A percentile compares a stretch with the other conserved stretches of the same genome.
phyloP scores from a whole-genome alignment of 2,329 filamentous ascomycete genomes.

The Paraphaeosphaeria minitans region DNA sequence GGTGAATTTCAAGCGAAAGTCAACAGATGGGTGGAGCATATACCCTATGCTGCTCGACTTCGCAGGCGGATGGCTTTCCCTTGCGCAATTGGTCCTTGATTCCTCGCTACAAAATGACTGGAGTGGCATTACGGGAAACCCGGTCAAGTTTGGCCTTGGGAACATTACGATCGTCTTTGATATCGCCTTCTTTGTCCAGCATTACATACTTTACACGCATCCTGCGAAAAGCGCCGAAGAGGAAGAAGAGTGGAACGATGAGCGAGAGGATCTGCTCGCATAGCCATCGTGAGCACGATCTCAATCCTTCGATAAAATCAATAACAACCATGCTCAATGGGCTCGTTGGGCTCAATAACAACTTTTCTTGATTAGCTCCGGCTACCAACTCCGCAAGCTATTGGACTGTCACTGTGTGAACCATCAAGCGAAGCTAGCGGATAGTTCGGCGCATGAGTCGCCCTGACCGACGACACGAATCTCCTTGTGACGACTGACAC shows the following conservation, averaged over 20 bases:
- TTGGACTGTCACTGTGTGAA: background rate
- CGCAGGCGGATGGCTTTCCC: conserved; percentile 77
- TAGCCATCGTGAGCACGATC: conserved; percentile 14
- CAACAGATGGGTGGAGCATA: conserved; percentile 88
- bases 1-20: conserved; percentile 82
- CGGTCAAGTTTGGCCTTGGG: conserved; percentile 84
- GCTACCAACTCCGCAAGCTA: background rate
- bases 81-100: conserved; percentile 82
- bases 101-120: conserved; percentile 84
- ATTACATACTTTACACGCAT: conserved; percentile 76
- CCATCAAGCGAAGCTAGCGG: background rate
- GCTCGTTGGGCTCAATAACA: background rate
- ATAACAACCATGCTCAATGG: background rate
- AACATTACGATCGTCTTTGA: conserved; percentile 90
- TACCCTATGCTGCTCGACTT: conserved; percentile 83
- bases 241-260: conserved; percentile 31
- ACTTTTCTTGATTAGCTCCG: background rate
- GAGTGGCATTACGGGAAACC: conserved; percentile 89
- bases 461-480: background rate
- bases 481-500: background rate
- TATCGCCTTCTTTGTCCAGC: conserved; percentile 82
- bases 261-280: conserved; percentile 31
- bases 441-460: background rate
- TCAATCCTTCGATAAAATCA: background rate
- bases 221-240: conserved; percentile 32